Conservation (phyloP, 768 basidiomycete species). For the Scleroderma citrinum region DNA sequence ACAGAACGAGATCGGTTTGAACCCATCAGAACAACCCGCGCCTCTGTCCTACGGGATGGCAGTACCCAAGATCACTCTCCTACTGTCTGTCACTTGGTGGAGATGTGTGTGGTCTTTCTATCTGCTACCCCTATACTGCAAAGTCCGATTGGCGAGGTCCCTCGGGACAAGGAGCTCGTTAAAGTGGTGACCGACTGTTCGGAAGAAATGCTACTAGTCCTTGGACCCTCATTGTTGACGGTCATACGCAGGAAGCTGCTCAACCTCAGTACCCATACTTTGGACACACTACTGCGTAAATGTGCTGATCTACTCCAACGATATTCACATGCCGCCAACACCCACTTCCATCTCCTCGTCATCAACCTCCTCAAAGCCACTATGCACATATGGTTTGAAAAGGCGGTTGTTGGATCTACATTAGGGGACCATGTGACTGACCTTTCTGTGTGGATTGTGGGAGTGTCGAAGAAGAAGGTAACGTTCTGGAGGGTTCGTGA, state of each 20-base stretch:
- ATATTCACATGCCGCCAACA: constrained; percentile 53
- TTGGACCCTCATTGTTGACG: constrained; percentile 51
- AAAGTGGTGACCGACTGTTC: constrained; percentile 46
- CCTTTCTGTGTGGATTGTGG: constrained; percentile 53
- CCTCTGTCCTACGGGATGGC: constrained; percentile 27
- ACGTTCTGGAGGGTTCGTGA: constrained; percentile 68
- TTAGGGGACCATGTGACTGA: constrained; percentile 40
- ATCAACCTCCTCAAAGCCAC: constrained; percentile 65
- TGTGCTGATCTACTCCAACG: constrained; percentile 45
- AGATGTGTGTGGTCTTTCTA: constrained; percentile 55
- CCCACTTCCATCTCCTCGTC: constrained; percentile 45
- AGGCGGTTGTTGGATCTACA: constrained; percentile 23
- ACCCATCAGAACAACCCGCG: constrained; percentile 38
- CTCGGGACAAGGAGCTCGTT: constrained; percentile 56
- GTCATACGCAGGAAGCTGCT: constrained; percentile 53
- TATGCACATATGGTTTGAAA: constrained; percentile 49
- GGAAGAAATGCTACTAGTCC: constrained; percentile 50
- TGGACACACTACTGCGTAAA: constrained; percentile 49
- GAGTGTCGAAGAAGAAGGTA: constrained; percentile 33
- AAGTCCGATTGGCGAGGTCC: constrained; percentile 49
- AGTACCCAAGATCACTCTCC: constrained; percentile 20
- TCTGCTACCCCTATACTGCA: constrained; percentile 59
- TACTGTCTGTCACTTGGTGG: constrained; percentile 33
- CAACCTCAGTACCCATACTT: constrained; percentile 41
- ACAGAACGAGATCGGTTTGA: constrained; percentile 56